Conservation (phyloP, 139 green algal genomes). For the Pycnococcus provasolii region DNA sequence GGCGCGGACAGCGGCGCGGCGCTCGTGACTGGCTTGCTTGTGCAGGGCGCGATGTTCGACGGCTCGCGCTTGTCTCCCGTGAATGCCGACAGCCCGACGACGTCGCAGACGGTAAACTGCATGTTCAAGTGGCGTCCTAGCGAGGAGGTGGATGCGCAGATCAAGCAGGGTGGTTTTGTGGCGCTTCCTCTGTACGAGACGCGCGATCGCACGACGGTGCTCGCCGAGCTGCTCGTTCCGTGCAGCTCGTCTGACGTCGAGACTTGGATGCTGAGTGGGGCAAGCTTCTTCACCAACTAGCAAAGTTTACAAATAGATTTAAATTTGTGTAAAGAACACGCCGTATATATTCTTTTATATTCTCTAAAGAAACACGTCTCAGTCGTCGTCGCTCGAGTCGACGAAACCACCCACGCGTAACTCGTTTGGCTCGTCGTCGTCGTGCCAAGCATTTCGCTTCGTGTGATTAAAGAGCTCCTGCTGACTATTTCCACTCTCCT, state of each 20-base stretch:
- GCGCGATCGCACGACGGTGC: background rate
- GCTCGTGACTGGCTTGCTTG: conserved; percentile 5
- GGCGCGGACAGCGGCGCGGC: background rate
- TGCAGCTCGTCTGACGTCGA: background rate
- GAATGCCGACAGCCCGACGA: background rate
- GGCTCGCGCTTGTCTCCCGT: background rate
- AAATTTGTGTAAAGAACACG: too few relatives aligned
- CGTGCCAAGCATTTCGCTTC: too few relatives aligned
- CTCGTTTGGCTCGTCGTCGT: too few relatives aligned
- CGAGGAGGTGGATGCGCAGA: background rate
- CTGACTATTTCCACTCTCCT: too few relatives aligned
- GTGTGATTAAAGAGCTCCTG: too few relatives aligned
- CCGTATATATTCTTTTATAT: too few relatives aligned
- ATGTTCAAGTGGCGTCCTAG: background rate
- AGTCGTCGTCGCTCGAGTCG: too few relatives aligned
- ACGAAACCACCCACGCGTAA: too few relatives aligned
- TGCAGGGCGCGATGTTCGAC: conserved; percentile 10
- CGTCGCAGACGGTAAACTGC: background rate
- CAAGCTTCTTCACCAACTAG: background rate
- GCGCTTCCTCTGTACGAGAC: background rate
- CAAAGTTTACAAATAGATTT: too few relatives aligned
- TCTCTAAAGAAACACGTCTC: too few relatives aligned
- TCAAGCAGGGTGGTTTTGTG: background rate
- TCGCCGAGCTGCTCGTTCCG: conserved; percentile 7
- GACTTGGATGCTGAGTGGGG: conserved; percentile 6